Percentiles rank a stretch among this genome's conserved stretches.
phyloP scores from a whole-genome alignment of 2,329 filamentous ascomycete genomes.

The Ophiostoma himal-ulmi region DNA sequence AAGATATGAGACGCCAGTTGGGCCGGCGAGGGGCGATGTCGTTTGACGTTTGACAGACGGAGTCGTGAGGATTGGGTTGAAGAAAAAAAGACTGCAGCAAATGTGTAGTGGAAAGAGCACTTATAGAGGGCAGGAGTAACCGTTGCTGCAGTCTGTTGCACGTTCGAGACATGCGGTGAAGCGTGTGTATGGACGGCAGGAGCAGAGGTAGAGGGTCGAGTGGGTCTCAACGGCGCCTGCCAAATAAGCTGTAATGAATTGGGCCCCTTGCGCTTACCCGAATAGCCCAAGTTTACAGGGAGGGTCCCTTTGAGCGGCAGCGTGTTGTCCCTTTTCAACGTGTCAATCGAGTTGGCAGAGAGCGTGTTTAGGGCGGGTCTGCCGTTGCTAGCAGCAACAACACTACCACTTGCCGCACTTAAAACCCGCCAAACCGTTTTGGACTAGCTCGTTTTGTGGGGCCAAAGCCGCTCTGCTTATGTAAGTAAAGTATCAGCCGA shows the following conservation, averaged over 20 bases:
- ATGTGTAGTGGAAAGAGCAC: background rate
- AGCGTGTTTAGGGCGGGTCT: slow-evolving; percentile 8
- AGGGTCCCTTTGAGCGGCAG: slow-evolving; percentile 8
- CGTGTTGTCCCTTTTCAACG: background rate
- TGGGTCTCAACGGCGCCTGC: background rate
- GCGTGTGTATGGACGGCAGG: background rate
- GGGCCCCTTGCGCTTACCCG: slow-evolving; percentile 9
- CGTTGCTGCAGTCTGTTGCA: background rate
- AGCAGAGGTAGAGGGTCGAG: background rate
- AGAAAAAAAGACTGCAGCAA: background rate
- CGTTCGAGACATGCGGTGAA: slow-evolving; percentile 12
- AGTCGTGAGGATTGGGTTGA: slow-evolving; percentile 6
- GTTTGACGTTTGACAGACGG: slow-evolving; percentile 2
- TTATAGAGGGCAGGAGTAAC: background rate
- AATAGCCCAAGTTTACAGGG: slow-evolving; percentile 5
- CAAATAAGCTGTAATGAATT: slow-evolving; percentile 6
- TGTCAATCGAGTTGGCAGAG: background rate
- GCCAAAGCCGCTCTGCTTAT: background rate
- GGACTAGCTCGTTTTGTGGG: background rate
- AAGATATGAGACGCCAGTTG: background rate
- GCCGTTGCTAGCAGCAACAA: slow-evolving; percentile 13
- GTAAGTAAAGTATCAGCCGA: background rate
- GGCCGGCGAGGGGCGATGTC: slow-evolving; percentile 5
- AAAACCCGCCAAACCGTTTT: background rate
- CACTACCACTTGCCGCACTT: background rate